Evolutionary conservation across 495 filamentous ascomycete species (phyloP), one percentile per base, ranked within the genome.

Genomic region (Lasiosphaeris hirsuta): DNA sequence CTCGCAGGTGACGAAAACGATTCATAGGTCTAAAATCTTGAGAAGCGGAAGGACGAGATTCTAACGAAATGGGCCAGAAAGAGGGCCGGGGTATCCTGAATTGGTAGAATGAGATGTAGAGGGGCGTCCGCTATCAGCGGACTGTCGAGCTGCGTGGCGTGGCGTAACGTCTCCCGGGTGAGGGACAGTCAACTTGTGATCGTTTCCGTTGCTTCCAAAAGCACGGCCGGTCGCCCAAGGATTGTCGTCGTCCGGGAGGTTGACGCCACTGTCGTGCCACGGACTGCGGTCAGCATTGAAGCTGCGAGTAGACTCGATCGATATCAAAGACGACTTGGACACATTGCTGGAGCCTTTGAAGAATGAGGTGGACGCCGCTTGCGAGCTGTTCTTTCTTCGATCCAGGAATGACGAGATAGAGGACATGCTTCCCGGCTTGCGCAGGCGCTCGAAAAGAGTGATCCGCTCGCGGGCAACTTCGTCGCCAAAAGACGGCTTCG

Each of bases 211-310:
- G 69, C 72, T 71, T 68, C 75, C 75, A 58, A 79, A 80, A 65
- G 80, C 79, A 69, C 80, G 84, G 69, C 75, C 78, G 6, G 60
- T 73, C 72, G 80, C 76, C 75, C 86, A 84, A 58, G 81, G 82
- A 66, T 78, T 70, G 55, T 92, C 90, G 47, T 96, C 90, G 66
- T 96, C 90, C 58, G 89, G 78, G 62, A 97, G 86, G 68, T 96
- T 96, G 67, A 97, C 88, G 57, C 90, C 92, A 61, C 88, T 92
- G 73, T 97, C 92, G 69, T 96, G 96, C 92, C 92, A 97, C 60
- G 91, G 92, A 72, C 96, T 96, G 67, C 92, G 89, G 71, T 95
- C 94, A 66, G 90, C 89, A 51, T 82, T 82, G 69, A 84, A 82
- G 72, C 89, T 94, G 67, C 90, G 86, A 37, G 89, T 89, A 18